A percentile compares a stretch with the other conserved stretches of the same genome.
phyloP scores from a whole-genome alignment of 768 basidiomycete species.

The Lyophyllum shimeji region DNA sequence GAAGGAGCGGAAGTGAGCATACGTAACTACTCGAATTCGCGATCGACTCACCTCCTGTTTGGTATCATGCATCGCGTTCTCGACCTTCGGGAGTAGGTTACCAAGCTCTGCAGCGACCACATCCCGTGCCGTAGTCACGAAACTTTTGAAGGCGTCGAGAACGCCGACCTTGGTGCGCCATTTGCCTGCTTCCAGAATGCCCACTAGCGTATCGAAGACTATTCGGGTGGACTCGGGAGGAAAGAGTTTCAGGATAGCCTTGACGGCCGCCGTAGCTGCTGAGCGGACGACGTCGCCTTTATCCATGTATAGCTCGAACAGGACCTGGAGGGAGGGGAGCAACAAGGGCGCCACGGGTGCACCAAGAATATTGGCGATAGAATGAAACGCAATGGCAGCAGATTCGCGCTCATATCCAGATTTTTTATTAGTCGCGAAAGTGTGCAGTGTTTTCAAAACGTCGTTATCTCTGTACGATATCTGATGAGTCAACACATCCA shows the following conservation, averaged over 20 bases:
- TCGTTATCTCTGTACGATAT: slow-evolving; percentile 48
- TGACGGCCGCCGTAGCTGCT: slow-evolving; percentile 79
- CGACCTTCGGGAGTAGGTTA: slow-evolving; percentile 79
- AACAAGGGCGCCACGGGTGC: slow-evolving; percentile 70
- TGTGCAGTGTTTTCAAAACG: slow-evolving; percentile 63
- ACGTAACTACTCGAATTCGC: background rate
- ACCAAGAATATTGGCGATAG: slow-evolving; percentile 70
- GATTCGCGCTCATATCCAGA: slow-evolving; percentile 89
- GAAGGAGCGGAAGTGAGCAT: slow-evolving; percentile 5
- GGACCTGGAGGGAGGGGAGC: slow-evolving; percentile 69
- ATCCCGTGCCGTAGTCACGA: slow-evolving; percentile 68
- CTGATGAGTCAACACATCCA: background rate
- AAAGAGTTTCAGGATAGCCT: slow-evolving; percentile 78
- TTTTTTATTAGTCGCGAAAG: slow-evolving; percentile 80
- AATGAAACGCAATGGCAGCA: slow-evolving; percentile 77
- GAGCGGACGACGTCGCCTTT: slow-evolving; percentile 89
- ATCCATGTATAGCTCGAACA: slow-evolving; percentile 89
- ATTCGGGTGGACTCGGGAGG: slow-evolving; percentile 79
- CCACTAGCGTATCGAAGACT: slow-evolving; percentile 69
- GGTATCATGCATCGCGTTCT: slow-evolving; percentile 93
- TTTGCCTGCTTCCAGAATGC: slow-evolving; percentile 80
- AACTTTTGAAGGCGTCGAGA: slow-evolving; percentile 78
- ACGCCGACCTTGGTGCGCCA: slow-evolving; percentile 96
- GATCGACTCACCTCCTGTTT: slow-evolving; percentile 74
- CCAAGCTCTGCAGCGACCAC: slow-evolving; percentile 84